A percentile compares a stretch with the other conserved stretches of the same genome.
Conservation (phyloP, 768 basidiomycete genomes). For the Trametes cingulata region DNA sequence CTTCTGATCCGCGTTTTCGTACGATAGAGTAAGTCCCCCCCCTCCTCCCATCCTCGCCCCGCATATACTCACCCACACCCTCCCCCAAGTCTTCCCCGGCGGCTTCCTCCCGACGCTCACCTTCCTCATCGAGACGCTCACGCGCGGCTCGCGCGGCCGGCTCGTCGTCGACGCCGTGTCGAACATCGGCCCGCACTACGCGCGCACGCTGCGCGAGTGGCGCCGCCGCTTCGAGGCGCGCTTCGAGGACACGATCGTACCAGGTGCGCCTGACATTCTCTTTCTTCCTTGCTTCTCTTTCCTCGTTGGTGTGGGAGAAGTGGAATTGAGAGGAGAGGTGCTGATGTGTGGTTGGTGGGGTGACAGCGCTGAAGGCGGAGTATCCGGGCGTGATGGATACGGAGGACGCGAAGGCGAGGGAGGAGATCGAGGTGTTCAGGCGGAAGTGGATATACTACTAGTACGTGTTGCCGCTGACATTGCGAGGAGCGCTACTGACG, state of each 20-base stretch:
- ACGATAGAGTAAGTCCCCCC: slow-evolving; percentile 20
- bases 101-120: slow-evolving; percentile 69
- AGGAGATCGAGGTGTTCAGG: slow-evolving; percentile 73
- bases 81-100: slow-evolving; percentile 61
- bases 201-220: slow-evolving; percentile 83
- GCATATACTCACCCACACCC: neutral
- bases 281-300: neutral
- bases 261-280: slow-evolving; percentile 31
- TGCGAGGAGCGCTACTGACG: neutral
- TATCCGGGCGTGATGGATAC: slow-evolving; percentile 58
- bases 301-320: too few relatives aligned
- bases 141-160: slow-evolving; percentile 50
- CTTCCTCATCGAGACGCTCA: slow-evolving; percentile 51
- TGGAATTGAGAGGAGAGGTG: neutral
- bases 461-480: slow-evolving; percentile 33
- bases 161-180: slow-evolving; percentile 65
- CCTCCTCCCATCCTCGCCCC: neutral
- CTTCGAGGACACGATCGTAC: slow-evolving; percentile 60
- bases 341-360: neutral
- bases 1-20: too few relatives aligned
- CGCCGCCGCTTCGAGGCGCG: slow-evolving; percentile 54
- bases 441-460: slow-evolving; percentile 48
- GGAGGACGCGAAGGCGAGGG: slow-evolving; percentile 34
- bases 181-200: slow-evolving; percentile 77
- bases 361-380: slow-evolving; percentile 49